phyloP scores from a whole-genome alignment of 2,329 filamentous ascomycete species.

The Pseudodiploospora longispora region DNA sequence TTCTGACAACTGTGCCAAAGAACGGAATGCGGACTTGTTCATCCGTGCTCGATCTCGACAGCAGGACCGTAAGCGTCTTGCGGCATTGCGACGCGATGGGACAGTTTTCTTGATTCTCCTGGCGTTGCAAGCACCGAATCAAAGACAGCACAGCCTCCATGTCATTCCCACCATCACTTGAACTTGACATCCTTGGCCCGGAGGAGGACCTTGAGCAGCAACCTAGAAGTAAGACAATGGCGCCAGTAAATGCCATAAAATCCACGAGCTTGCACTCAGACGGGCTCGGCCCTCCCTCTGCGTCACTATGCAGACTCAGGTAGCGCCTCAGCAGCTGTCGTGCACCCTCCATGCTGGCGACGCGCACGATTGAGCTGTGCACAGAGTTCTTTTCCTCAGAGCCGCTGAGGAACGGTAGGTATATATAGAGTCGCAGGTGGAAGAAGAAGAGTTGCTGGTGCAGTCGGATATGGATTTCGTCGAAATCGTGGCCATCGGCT shows the following conservation, averaged over 20 bases:
- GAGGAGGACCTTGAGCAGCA: not conserved
- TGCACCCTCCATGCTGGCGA: conserved; percentile 6
- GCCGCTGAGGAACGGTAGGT: conserved; percentile 33
- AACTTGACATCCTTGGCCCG: not conserved
- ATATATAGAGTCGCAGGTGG: conserved; percentile 34
- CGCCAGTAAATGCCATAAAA: conserved; percentile 37
- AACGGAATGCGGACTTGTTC: conserved; percentile 6
- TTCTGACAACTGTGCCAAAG: conserved; percentile 10
- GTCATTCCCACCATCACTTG: conserved; percentile 4
- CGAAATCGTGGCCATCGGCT: conserved; percentile 5
- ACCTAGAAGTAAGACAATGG: conserved; percentile 33
- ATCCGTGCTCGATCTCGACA: not conserved
- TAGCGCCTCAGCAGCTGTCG: conserved; percentile 13
- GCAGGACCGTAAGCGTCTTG: conserved; percentile 5
- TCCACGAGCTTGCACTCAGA: conserved; percentile 39
- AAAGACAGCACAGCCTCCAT: conserved; percentile 2
- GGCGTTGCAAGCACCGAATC: conserved; percentile 3
- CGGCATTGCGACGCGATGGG: conserved; percentile 12
- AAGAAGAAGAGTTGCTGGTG: conserved; percentile 35
- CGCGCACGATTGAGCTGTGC: conserved; percentile 25
- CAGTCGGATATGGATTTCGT: conserved; percentile 26
- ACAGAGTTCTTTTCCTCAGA: conserved; percentile 21
- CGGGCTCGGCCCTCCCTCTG: conserved; percentile 18
- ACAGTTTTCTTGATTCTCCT: conserved; percentile 5
- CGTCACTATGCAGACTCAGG: conserved; percentile 24